phyloP scores from a whole-genome alignment of 2,329 filamentous ascomycete species.

The Trichophaea hybrida region DNA sequence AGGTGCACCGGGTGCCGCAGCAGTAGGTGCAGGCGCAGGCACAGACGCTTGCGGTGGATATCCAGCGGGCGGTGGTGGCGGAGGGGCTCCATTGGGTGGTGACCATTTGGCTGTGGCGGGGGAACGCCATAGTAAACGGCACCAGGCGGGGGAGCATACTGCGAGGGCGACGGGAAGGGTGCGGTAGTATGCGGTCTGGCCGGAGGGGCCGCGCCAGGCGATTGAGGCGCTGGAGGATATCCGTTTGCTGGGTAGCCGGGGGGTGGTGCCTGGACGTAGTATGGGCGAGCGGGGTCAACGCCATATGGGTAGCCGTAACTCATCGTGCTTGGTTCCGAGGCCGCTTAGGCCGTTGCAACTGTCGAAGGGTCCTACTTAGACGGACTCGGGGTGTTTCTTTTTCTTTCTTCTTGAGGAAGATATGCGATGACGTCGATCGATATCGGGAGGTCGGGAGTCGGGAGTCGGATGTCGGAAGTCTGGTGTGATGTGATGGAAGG shows the following conservation, averaged over 20 bases:
- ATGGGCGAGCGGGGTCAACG: not conserved
- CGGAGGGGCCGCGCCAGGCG: not conserved
- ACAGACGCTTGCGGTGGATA: not conserved
- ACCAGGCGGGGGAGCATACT: constrained; percentile 2
- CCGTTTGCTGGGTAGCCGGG: not conserved
- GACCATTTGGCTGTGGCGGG: not conserved
- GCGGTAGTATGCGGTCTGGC: constrained; percentile 4
- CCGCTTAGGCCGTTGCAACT: not conserved
- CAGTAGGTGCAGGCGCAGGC: not conserved
- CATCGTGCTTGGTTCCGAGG: not conserved
- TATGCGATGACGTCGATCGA: not conserved
- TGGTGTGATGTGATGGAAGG: not conserved
- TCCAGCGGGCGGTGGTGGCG: not conserved
- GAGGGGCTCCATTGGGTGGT: not conserved
- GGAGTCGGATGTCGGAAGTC: not conserved
- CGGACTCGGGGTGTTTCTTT: not conserved
- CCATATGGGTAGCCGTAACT: not conserved
- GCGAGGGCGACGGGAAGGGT: not conserved
- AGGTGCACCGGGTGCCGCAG: not conserved
- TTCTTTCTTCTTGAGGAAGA: not conserved
- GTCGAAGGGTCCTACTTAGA: not conserved
- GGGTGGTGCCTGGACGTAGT: not conserved
- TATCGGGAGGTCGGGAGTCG: not conserved
- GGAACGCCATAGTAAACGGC: constrained; percentile 1
- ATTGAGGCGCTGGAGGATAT: constrained; percentile 1